Percentiles rank a stretch among this genome's conserved stretches.
Evolutionary conservation across 345 rosid genomes (phyloP).

Genomic region (Odontarrhena argentea): DNA sequence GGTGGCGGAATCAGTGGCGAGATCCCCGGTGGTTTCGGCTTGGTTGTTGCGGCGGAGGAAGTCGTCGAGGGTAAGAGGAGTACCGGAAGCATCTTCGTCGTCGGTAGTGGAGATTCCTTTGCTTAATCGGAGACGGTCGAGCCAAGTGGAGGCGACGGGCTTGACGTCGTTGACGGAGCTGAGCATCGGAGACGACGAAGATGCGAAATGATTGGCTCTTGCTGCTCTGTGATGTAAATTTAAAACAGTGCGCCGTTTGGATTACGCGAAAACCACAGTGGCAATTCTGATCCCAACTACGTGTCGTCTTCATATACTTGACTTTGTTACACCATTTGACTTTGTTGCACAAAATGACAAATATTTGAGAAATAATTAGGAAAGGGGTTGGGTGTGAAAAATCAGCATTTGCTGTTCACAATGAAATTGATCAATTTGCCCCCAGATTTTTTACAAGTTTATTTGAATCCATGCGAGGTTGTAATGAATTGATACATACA

Average conservation of each 20-base stretch:
- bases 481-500: no score
- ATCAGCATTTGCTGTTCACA: no score
- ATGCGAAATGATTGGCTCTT: neutral
- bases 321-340: no score
- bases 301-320: constrained; percentile 16
- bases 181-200: constrained; percentile 53
- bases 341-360: no score
- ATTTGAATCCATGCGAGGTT: no score
- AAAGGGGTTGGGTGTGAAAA: no score
- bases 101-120: constrained; percentile 68
- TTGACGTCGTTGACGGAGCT: constrained; percentile 60
- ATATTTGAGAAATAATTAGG: no score
- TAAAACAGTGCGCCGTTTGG: constrained; percentile 42
- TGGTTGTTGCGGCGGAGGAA: constrained; percentile 52
- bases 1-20: constrained; percentile 35
- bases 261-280: constrained; percentile 20
- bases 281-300: constrained; percentile 15
- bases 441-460: no score
- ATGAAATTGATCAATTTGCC: no score
- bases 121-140: constrained; percentile 80
- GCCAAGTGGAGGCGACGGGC: constrained; percentile 70
- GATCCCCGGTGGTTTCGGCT: constrained; percentile 24
- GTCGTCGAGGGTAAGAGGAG: constrained; percentile 52
- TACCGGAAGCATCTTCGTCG: constrained; percentile 51
- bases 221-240: neutral